Evolutionary conservation across 176 grass and related monocot genomes (phyloP).

Genomic region (Microstegium vimineum): DNA sequence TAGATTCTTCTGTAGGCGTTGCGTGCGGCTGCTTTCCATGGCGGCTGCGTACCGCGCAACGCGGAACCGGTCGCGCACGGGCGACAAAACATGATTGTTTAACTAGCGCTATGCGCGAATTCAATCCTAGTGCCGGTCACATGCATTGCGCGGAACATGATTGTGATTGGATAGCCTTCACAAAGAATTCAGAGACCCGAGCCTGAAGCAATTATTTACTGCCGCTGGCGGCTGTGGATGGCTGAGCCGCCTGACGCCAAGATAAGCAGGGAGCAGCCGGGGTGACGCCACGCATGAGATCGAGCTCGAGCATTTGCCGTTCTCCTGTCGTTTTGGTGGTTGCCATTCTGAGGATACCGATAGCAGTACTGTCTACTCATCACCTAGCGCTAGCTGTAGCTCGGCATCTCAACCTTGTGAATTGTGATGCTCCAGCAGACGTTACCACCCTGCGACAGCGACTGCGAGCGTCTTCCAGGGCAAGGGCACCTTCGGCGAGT

Average conservation of each 20-base stretch:
- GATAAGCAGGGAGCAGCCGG: not conserved
- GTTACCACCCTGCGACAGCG: not conserved
- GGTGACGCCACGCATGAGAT: constrained; percentile 5
- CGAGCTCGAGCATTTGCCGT: too few relatives aligned
- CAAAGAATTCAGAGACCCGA: not conserved
- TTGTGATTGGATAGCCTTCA: not conserved
- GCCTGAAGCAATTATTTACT: not conserved
- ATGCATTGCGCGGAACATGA: not conserved
- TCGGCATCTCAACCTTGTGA: not conserved
- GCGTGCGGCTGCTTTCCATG: constrained; percentile 18
- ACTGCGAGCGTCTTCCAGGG: not conserved
- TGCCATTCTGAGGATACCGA: not conserved
- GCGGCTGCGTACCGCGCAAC: constrained; percentile 25
- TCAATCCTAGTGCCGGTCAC: not conserved
- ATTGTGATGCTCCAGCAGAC: not conserved
- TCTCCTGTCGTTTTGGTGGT: not conserved
- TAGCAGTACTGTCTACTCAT: not conserved
- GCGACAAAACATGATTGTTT: too few relatives aligned
- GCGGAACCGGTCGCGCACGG: constrained; percentile 10
- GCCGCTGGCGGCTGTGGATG: not conserved
- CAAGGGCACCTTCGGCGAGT: not conserved
- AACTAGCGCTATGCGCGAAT: not conserved
- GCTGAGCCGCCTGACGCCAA: not conserved
- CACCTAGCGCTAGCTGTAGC: not conserved
- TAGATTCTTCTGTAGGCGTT: not conserved